Percentiles rank a stretch among this genome's conserved stretches.
Evolutionary conservation across 768 basidiomycete species (phyloP).

Genomic region (Tulasnella calospora): DNA sequence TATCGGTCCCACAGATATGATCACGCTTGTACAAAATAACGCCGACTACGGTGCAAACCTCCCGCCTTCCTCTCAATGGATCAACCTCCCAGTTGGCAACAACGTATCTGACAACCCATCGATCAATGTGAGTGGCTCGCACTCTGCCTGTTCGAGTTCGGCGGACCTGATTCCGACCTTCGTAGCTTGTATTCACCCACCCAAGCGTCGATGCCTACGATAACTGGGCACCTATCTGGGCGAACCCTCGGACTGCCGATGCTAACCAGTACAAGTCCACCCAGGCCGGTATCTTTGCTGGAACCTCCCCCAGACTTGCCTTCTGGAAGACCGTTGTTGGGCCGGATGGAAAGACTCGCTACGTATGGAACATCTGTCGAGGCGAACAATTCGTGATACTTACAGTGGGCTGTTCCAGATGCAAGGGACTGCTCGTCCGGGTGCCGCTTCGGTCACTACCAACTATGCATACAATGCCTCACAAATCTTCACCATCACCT

Average conservation of each 20-base stretch:
- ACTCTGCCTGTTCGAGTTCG: neutral
- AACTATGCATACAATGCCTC: slow-evolving; percentile 47
- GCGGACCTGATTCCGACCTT: neutral
- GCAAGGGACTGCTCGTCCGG: slow-evolving; percentile 61
- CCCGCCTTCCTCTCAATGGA: slow-evolving; percentile 49
- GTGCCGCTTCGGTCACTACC: slow-evolving; percentile 51
- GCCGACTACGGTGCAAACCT: slow-evolving; percentile 45
- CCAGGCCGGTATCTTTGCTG: slow-evolving; percentile 54
- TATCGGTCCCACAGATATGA: slow-evolving; percentile 52
- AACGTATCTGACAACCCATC: slow-evolving; percentile 57
- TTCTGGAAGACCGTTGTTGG: slow-evolving; percentile 56
- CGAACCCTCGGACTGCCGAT: slow-evolving; percentile 52
- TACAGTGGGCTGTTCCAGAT: slow-evolving; percentile 47
- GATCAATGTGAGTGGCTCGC: slow-evolving; percentile 42
- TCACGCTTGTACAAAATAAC: slow-evolving; percentile 43
- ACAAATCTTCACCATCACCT: slow-evolving; percentile 57
- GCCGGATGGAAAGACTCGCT: slow-evolving; percentile 47
- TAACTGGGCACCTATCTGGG: slow-evolving; percentile 56
- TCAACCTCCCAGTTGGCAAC: slow-evolving; percentile 56
- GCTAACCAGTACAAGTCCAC: slow-evolving; percentile 49
- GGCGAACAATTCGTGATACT: slow-evolving; percentile 29
- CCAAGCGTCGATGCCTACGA: slow-evolving; percentile 55
- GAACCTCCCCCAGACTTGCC: slow-evolving; percentile 50
- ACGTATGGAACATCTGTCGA: slow-evolving; percentile 36
- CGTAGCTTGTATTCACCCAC: slow-evolving; percentile 55